Evolutionary conservation across 2,329 filamentous ascomycete species (phyloP).

Genomic region (Tolypocladium tundrense): DNA sequence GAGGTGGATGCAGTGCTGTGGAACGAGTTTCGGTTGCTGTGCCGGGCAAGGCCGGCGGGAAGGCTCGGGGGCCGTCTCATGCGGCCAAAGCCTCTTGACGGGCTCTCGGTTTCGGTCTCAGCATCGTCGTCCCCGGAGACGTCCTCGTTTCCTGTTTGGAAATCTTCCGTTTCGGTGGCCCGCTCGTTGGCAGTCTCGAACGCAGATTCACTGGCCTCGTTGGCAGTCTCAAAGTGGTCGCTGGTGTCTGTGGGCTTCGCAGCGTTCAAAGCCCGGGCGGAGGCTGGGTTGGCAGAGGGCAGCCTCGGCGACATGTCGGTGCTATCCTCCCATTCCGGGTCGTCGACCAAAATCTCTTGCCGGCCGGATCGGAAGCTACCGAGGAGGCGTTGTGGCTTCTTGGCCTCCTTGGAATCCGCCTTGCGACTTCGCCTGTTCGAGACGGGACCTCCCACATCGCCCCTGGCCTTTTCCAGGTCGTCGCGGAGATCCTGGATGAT

Average conservation of each 20-base stretch:
- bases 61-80: slow-evolving; percentile 32
- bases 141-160: slow-evolving; percentile 86
- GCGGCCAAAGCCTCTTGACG: slow-evolving; percentile 30
- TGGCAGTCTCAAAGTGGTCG: slow-evolving; percentile 72
- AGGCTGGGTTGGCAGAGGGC: slow-evolving; percentile 11
- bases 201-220: slow-evolving; percentile 59
- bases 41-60: slow-evolving; percentile 24
- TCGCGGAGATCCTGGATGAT: slow-evolving; percentile 93
- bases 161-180: slow-evolving; percentile 82
- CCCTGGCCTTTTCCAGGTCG: slow-evolving; percentile 67
- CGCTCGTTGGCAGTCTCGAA: slow-evolving; percentile 68
- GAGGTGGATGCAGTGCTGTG: slow-evolving; percentile 86
- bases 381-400: slow-evolving; percentile 69
- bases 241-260: slow-evolving; percentile 36
- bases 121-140: slow-evolving; percentile 65
- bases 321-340: slow-evolving; percentile 86
- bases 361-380: slow-evolving; percentile 64
- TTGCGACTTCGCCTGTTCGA: slow-evolving; percentile 53
- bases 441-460: slow-evolving; percentile 31
- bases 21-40: slow-evolving; percentile 55
- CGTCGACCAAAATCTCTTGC: slow-evolving; percentile 71
- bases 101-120: slow-evolving; percentile 82
- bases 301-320: slow-evolving; percentile 16
- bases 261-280: slow-evolving; percentile 6
- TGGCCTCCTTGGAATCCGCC: slow-evolving; percentile 56